A percentile compares a stretch with the other conserved stretches of the same genome.
Conservation (phyloP, 441 rosid genomes). For the Iberis amara region DNA sequence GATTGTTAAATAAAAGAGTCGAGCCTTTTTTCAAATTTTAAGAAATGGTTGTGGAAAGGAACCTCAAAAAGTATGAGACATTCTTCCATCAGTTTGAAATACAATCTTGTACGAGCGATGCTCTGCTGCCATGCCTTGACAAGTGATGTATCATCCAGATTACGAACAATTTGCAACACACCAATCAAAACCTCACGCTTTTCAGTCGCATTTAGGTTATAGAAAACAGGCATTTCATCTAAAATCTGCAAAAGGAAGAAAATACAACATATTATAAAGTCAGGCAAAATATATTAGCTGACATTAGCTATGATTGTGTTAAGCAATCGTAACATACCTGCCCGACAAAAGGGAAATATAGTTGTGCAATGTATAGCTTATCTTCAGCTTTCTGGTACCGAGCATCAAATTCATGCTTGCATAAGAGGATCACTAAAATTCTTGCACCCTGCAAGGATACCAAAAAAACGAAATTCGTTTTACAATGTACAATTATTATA, state of each 20-base stretch:
- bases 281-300: conserved; percentile 11
- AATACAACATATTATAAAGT: conserved; percentile 23
- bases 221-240: conserved; percentile 99
- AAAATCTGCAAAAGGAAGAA: conserved; percentile 67
- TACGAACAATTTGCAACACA: conserved; percentile 87
- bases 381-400: conserved; percentile 99
- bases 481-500: conserved; percentile 14
- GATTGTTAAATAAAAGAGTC: not conserved
- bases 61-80: conserved; percentile 96
- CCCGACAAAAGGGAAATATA: conserved; percentile 90
- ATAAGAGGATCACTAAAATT: conserved; percentile 79
- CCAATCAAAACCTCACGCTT: conserved; percentile 96
- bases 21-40: conserved; percentile 7
- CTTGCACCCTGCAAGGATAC: conserved; percentile 74
- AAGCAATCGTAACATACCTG: conserved; percentile 49
- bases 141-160: conserved; percentile 88
- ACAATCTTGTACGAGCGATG: conserved; percentile 93
- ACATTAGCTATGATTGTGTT: conserved; percentile 6
- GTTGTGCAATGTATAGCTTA: conserved; percentile 93
- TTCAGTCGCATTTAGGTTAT: conserved; percentile 89
- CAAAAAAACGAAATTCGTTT: conserved; percentile 16
- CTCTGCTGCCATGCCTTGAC: conserved; percentile 99
- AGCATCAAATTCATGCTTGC: conserved; percentile 97
- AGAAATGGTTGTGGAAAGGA: conserved; percentile 25
- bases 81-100: conserved; percentile 98